Evolutionary conservation across 2,329 filamentous ascomycete genomes (phyloP).

Genomic region (Aureobasidium sp.): DNA sequence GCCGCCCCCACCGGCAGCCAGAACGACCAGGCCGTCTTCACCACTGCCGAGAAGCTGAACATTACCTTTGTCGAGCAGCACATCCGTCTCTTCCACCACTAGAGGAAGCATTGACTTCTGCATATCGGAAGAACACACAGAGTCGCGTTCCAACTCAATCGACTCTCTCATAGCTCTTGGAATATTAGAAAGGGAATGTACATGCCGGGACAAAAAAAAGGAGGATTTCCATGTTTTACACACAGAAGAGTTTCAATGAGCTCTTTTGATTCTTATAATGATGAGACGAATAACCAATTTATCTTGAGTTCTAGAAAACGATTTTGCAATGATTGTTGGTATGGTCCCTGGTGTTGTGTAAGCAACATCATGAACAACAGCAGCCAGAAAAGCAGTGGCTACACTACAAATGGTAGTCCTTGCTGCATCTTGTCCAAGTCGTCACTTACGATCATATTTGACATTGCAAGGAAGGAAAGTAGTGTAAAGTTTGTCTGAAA

Average conservation of each 20-base stretch:
- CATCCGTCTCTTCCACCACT: constrained; percentile 92
- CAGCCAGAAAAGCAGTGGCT: no score
- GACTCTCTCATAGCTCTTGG: not conserved
- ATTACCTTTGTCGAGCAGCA: constrained; percentile 96
- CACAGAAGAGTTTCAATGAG: not conserved
- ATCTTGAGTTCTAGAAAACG: not conserved
- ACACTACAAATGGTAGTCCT: no score
- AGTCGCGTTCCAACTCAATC: constrained; percentile 1
- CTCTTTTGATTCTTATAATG: not conserved
- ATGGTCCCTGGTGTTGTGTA: no score
- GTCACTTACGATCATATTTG: no score
- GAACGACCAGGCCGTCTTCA: constrained; percentile 74
- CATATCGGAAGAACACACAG: no score
- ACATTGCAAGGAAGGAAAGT: not conserved
- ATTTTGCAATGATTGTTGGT: not conserved
- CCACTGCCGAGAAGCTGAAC: constrained; percentile 82
- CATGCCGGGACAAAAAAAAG: not conserved
- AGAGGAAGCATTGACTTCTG: not conserved
- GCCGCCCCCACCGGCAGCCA: constrained; percentile 87
- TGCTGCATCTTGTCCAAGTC: no score
- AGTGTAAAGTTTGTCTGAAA: not conserved
- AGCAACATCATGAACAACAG: no score
- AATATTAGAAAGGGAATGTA: not conserved
- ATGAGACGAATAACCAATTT: constrained; percentile 6
- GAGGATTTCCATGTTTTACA: not conserved